Base-by-base conservation (phyloP, 108 stramenopile genomes). In the Schizochytrium sp. region DNA sequence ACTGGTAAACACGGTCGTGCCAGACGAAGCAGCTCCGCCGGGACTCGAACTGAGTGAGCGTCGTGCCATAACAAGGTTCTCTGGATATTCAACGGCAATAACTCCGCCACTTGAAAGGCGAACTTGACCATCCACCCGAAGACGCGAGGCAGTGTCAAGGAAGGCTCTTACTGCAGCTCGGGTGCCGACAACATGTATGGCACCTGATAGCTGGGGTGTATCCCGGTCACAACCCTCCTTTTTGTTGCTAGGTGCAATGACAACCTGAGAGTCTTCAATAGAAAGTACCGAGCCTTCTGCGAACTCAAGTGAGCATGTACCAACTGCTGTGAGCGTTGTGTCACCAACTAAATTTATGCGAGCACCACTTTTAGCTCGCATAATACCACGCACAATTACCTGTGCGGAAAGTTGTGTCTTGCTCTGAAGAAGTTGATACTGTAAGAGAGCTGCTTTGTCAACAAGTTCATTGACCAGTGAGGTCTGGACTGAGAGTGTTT, bases 21-120 rank as follows among this genome's bases (percentile, higher is more conserved):
- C 64, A 15, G 64, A 69, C 19, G 64, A 8, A 3, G 64, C 64
- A 7, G 64, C 40, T 8, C 12, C 64, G 12, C 64, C 64, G 19
- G 64, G 44, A 15, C 42, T 44, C 28, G 64, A 38, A 2, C 42
- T 44, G 42, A 69, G 28, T 7, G 64, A 13, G 10, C 64, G 40
- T 7, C 64, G 64, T 44, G 64, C 40, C 42, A 44, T 69, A 38
- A 69, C 64, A 38, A 69, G 12, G 64, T 69, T 69, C 64, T 69
- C 64, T 44, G 64, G 64, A 38, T 69, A 44, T 15, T 69, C 64
- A 44, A 69, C 64, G 64, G 64, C 64, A 38, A 69, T 69, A 7
- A 44, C 44, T 8, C 64, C 64, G 10, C 64, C 64, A 7, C 44
- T 44, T 38, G 64, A 69, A 7, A 69, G 64, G 15, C 28, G 64